Base-by-base conservation (phyloP, 257 asterid genomes). In the Solanum pennellii region DNA sequence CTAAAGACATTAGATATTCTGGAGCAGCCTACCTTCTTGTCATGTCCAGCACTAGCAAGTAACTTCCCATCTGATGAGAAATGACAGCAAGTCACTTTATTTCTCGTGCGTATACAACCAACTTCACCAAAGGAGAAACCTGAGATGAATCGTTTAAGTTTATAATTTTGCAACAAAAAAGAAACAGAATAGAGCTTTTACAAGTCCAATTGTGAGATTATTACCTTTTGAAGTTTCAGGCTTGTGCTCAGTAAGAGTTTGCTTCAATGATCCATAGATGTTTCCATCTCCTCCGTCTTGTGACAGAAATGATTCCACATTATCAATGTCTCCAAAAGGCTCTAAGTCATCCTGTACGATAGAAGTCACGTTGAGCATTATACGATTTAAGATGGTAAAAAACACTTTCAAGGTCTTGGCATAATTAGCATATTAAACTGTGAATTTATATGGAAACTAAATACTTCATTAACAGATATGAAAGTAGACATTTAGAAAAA, bases 311-410 rank as follows among this genome's bases (percentile, higher is more conserved):
- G 98, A 95, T 89, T 97, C 99, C 15, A 97, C 98, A 83, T 95
- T 94, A 89, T 97, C 98, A 90, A 95, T 98, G 82, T 97, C 99
- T 92, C 95, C 99, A 89, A 95, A 95, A 77, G 96, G 97, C 87
- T 95, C 98, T 94, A 97, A 94, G 85, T 95, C 99, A 93, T 98
- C 93, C 94, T 93, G 98, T 89, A 89, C 95, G 79, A 94, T 93
- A 92, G 93, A 98, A 49, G 85, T 21, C 69, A 82, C 29, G 45
- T 86, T 94, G 95, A 89, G 93, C 98, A 87, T 94, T 95, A 98
- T 97, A 97, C 96, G 91, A 95, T 87, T 87, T 86, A 90, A 83
- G 42, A 87, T 31, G 52, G 85, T 33, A 37, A 49, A 18, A 10
- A 37, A 31, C 10, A 82, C 29, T 49, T 82, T 41, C n/a, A 86